Evolutionary conservation across 2,329 filamentous ascomycete species (phyloP).

Genomic region (Allantophomopsis lycopodina): DNA sequence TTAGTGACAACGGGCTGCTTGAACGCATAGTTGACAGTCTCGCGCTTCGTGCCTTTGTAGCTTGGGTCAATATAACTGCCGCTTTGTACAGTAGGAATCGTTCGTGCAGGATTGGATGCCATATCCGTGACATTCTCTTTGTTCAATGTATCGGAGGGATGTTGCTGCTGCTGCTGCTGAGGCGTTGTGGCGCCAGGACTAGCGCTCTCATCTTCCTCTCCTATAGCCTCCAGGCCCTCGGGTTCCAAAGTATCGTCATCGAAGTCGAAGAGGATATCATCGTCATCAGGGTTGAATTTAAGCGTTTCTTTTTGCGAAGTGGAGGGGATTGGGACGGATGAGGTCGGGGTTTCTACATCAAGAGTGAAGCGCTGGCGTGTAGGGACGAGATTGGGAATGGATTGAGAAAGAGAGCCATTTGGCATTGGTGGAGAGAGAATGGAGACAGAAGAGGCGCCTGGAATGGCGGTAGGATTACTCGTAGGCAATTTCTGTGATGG

Average conservation of each 20-base stretch:
- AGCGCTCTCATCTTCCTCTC: constrained; percentile 1
- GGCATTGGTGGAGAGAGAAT: no score
- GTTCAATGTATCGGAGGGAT: background rate
- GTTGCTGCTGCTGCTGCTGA: background rate
- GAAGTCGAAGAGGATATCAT: constrained; percentile 14
- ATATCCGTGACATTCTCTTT: background rate
- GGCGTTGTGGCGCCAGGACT: background rate
- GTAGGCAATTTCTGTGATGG: no score
- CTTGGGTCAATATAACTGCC: no score
- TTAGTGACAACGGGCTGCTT: constrained; percentile 36
- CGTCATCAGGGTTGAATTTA: constrained; percentile 7
- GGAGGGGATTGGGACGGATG: no score
- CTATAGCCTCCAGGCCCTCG: constrained; percentile 1
- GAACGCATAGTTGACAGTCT: constrained; percentile 24
- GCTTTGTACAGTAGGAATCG: background rate
- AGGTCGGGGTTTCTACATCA: background rate
- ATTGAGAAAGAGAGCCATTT: no score
- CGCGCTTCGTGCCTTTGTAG: no score
- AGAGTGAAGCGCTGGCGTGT: background rate
- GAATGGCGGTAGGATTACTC: no score
- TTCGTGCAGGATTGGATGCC: background rate
- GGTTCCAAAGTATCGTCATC: constrained; percentile 9
- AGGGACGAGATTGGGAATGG: no score
- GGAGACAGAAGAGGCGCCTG: no score
- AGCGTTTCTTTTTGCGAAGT: background rate